Evolutionary conservation across 257 asterid genomes (phyloP).

Genomic region (Capsicum pubescens): DNA sequence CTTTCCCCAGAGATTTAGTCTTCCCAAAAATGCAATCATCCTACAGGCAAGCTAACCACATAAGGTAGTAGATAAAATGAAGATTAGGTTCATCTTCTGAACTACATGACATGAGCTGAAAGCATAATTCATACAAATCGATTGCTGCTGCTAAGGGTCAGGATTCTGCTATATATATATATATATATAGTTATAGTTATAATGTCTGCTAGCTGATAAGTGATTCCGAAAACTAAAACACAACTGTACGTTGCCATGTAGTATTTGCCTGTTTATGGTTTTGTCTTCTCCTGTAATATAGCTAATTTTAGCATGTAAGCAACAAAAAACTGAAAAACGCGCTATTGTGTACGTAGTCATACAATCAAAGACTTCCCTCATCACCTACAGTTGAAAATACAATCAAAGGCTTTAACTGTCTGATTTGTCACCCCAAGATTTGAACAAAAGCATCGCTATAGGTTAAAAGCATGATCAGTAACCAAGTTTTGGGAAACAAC

Average conservation of each 20-base stretch:
- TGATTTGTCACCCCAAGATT: conserved; percentile 79
- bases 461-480: conserved; percentile 20
- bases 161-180: not conserved
- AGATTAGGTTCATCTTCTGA: not conserved
- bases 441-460: conserved; percentile 69
- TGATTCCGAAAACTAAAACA: not conserved
- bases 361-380: not conserved
- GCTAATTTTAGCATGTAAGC: too few relatives aligned
- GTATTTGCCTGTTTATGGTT: not conserved
- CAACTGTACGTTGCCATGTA: not conserved
- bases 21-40: not conserved
- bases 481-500: conserved; percentile 19
- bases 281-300: too few relatives aligned
- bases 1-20: too few relatives aligned
- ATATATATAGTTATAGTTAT: too few relatives aligned
- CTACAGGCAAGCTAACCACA: not conserved
- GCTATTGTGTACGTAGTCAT: not conserved
- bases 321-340: too few relatives aligned
- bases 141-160: not conserved
- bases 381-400: not conserved
- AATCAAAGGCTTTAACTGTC: conserved; percentile 58
- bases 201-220: not conserved
- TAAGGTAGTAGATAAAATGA: not conserved
- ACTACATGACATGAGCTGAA: not conserved
- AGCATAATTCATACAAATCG: not conserved